Base-by-base conservation (phyloP, 2,329 filamentous ascomycete species). In the Paracoccidioides lutzii region DNA sequence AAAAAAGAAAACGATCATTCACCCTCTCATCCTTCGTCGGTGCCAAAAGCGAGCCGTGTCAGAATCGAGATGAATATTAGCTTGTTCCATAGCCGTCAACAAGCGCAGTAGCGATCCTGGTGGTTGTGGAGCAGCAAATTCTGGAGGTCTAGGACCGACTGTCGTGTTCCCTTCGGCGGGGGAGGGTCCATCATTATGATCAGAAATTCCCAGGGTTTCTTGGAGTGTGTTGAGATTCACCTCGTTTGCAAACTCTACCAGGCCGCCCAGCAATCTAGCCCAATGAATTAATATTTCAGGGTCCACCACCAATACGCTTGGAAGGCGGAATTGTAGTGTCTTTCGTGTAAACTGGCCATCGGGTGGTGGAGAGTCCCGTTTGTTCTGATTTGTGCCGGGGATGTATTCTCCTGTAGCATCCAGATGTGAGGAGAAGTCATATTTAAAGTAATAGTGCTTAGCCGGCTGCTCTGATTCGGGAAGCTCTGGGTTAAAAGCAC, bases 261-360 rank as follows among this genome's bases (percentile, higher is more conserved):
- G 30, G 38, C 57, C 56, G 0, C 46, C 50, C 6, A 60, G 38
- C 38, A 60, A 57, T 50, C 42, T 59, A 40, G 60, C 40, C 59
- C 57, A 61, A 40, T 59, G 55, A 9, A 59, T 44, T 52, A 61
- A 55, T 6, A 54, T 57, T 32, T 60, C 58, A 28, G 55, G 55
- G 33, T 61, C 58, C 12, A 60, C 12, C 14, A 58, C 58, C 49
- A 49, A 22, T 8, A 55, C 57, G 32, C 46, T 43, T 30, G 55
- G 57, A 15, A 59, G 57, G 15, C 57, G 55, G 50, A 61, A 61
- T 49, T 60, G 56, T 22, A 61, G 37, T 3, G 58, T 60, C 53
- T 58, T 59, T 50, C 55, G 52, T 52, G 55, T 59, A 6, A 52
- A 45, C 8, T 22, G 32, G 9, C 5, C 5, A 7, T 46, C 12